A percentile compares a stretch with the other conserved stretches of the same genome.
phyloP scores from a whole-genome alignment of 108 stramenopile genomes.

The Bacterosira constricta region DNA sequence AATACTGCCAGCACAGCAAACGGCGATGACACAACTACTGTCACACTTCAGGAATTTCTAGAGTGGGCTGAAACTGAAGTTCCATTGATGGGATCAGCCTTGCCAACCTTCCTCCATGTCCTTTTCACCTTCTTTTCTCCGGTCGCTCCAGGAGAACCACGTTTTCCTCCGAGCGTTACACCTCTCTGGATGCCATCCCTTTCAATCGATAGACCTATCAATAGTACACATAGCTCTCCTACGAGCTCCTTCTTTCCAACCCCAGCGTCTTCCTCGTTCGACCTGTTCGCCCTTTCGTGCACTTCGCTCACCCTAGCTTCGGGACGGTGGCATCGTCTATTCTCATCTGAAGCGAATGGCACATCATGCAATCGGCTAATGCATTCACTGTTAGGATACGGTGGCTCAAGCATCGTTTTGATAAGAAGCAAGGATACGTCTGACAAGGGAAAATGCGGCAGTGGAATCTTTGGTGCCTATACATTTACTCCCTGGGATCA shows the following conservation, averaged over 20 bases:
- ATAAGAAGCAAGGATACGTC: slow-evolving; percentile 48
- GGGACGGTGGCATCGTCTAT: slow-evolving; percentile 68
- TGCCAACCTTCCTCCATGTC: slow-evolving; percentile 70
- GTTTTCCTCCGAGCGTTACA: slow-evolving; percentile 45
- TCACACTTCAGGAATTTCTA: slow-evolving; percentile 58
- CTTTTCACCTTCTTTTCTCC: slow-evolving; percentile 70
- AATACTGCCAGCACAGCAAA: background rate
- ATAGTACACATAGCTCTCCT: slow-evolving; percentile 7
- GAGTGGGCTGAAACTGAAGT: slow-evolving; percentile 75
- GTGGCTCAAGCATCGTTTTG: slow-evolving; percentile 78
- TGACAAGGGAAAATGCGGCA: slow-evolving; percentile 21
- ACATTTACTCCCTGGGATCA: slow-evolving; percentile 72
- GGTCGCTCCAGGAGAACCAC: slow-evolving; percentile 9
- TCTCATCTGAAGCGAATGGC: slow-evolving; percentile 80
- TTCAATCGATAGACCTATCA: slow-evolving; percentile 34
- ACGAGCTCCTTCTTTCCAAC: slow-evolving; percentile 11
- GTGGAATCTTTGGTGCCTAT: slow-evolving; percentile 70
- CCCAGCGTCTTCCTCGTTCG: slow-evolving; percentile 13
- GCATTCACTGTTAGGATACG: slow-evolving; percentile 76
- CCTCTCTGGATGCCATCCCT: slow-evolving; percentile 37
- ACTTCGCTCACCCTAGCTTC: slow-evolving; percentile 38
- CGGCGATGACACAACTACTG: slow-evolving; percentile 12
- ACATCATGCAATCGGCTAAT: slow-evolving; percentile 80
- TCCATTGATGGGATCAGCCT: slow-evolving; percentile 65
- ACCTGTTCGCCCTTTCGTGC: slow-evolving; percentile 37